Evolutionary conservation across 306 rosid genomes (phyloP).

Genomic region (Ceratonia siliqua): DNA sequence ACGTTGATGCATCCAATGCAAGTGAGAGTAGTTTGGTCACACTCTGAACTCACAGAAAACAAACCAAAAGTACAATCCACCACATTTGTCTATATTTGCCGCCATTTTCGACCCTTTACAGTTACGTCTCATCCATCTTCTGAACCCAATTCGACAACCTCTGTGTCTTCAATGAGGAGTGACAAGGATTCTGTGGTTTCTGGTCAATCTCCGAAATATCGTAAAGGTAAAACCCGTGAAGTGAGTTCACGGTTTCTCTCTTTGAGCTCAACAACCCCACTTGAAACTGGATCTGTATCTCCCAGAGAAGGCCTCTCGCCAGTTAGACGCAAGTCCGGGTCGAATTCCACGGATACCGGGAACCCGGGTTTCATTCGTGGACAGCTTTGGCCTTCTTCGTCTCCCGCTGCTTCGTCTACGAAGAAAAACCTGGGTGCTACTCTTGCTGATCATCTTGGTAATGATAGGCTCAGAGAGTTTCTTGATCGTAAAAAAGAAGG

Average conservation of each 20-base stretch:
- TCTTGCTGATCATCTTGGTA: conserved; percentile 69
- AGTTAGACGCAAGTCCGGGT: conserved; percentile 38
- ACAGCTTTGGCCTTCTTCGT: conserved; percentile 72
- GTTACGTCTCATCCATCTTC: too few species aligned
- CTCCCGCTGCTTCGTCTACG: conserved; percentile 19
- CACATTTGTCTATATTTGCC: too few species aligned
- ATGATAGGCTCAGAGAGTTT: conserved; percentile 54
- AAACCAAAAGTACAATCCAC: too few species aligned
- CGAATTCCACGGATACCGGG: conserved; percentile 14
- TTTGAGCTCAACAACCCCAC: conserved; percentile 32
- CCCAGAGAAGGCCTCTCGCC: conserved; percentile 51
- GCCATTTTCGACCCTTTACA: too few species aligned
- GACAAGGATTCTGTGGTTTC: conserved; percentile 29
- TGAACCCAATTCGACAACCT: background rate
- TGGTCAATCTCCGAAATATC: conserved; percentile 47
- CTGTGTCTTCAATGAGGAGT: conserved; percentile 38
- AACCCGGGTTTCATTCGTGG: conserved; percentile 39
- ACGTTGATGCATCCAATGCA: too few species aligned
- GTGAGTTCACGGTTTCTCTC: conserved; percentile 57
- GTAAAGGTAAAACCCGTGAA: conserved; percentile 54
- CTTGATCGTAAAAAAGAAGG: conserved; percentile 19
- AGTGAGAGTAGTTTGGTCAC: too few species aligned
- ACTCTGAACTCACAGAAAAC: too few species aligned
- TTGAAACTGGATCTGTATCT: conserved; percentile 35
- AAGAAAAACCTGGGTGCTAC: conserved; percentile 45